Evolutionary conservation across 306 rosid genomes (phyloP).

Genomic region (Lathyrus sativus): DNA sequence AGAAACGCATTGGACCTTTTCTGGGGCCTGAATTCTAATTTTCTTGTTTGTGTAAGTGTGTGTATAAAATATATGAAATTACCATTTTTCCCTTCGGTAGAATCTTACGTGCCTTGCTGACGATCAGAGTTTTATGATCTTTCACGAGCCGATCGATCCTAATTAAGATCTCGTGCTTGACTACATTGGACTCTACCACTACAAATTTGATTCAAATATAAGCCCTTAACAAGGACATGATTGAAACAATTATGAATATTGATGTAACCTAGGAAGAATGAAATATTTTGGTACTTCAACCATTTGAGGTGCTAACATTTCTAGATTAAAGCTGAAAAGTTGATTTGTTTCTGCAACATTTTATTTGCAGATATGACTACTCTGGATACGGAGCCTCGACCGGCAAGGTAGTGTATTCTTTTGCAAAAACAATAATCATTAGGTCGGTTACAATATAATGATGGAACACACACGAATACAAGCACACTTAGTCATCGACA

Average conservation of each 20-base stretch:
- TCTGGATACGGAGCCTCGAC: constrained; percentile 99
- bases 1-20: too few relatives aligned
- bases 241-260: constrained; percentile 27
- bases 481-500: background rate
- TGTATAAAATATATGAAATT: too few relatives aligned
- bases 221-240: background rate
- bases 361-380: constrained; percentile 85
- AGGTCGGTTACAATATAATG: background rate
- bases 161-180: too few relatives aligned
- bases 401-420: constrained; percentile 72
- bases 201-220: background rate
- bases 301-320: constrained; percentile 16
- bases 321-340: constrained; percentile 26
- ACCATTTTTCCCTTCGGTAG: too few relatives aligned
- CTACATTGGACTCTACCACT: background rate
- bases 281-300: constrained; percentile 10
- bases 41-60: too few relatives aligned
- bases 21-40: too few relatives aligned
- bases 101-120: too few relatives aligned
- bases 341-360: constrained; percentile 36
- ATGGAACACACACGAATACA: background rate
- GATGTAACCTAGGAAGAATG: background rate
- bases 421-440: constrained; percentile 23
- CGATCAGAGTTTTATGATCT: too few relatives aligned
- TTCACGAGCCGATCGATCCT: too few relatives aligned